phyloP scores from a whole-genome alignment of 2,329 filamentous ascomycete genomes.

The Pseudocercospora pini-densiflorae region DNA sequence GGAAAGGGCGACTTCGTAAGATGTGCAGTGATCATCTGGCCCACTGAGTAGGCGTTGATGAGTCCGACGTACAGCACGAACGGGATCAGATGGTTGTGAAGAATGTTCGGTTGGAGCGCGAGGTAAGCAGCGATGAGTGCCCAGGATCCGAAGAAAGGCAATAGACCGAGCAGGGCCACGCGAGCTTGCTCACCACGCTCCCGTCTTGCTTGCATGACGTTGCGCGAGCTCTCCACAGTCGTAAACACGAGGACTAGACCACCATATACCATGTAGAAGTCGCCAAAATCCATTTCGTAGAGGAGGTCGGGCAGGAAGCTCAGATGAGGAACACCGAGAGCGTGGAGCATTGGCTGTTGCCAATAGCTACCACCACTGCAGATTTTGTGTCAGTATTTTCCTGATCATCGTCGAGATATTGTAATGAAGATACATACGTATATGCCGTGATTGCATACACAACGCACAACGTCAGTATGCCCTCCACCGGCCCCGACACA shows the following conservation, averaged over 20 bases:
- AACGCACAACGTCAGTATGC: conserved; percentile 79
- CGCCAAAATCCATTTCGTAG: conserved; percentile 83
- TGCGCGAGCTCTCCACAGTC: conserved; percentile 75
- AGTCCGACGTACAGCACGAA: conserved; percentile 88
- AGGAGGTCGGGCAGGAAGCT: conserved; percentile 69
- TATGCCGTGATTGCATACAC: conserved; percentile 85
- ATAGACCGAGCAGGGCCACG: conserved; percentile 78
- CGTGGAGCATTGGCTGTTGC: conserved; percentile 78
- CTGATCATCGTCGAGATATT: not conserved
- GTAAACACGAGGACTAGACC: conserved; percentile 81
- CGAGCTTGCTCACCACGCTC: conserved; percentile 72
- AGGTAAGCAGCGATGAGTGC: conserved; percentile 76
- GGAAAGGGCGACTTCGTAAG: conserved; percentile 87
- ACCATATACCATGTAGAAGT: conserved; percentile 93
- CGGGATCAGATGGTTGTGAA: conserved; percentile 81
- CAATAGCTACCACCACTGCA: conserved; percentile 79
- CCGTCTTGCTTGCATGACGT: conserved; percentile 82
- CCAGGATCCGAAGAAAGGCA: conserved; percentile 83
- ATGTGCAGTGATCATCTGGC: conserved; percentile 94
- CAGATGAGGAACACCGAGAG: conserved; percentile 68
- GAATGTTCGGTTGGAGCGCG: conserved; percentile 80
- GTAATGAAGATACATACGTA: conserved; percentile 53
- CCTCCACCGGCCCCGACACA: conserved; percentile 93
- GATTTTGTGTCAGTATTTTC: not conserved
- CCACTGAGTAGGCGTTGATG: conserved; percentile 87